Evolutionary conservation across 2,329 filamentous ascomycete genomes (phyloP), one percentile per base, ranked within the genome.

Genomic region (Penicillium sp.): DNA sequence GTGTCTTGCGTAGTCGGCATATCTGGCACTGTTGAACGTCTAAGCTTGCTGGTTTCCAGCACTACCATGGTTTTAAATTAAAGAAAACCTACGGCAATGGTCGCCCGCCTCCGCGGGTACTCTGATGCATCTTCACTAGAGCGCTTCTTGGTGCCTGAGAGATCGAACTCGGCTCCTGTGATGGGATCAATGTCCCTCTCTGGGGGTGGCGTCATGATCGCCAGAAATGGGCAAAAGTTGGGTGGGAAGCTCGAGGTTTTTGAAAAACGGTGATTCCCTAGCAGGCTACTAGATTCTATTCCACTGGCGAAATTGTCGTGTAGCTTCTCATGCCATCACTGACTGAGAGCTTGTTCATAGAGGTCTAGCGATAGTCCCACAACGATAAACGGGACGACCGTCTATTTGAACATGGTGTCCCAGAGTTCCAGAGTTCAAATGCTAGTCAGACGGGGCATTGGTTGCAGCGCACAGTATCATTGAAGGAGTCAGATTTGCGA

Each of bases 1-100:
- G 85, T 62, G 90, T 92, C 74, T 93, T 93, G 69, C 91, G 85
- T 38, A 91, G 91, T 19, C 91, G 89, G 73, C 91, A 93, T 61
- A 93, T 90, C 74, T 93, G 90, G 76, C 91, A 93, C 90, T 92
- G 58, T 57, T 49, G 30, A 49, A 38, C 12, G 26, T 33, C 17
- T 40, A 35, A 54, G 33, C 51, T 26, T 38, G 35, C 61, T 45
- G 49, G n/a, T 51, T 35, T 50, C 37, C 17, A 19, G 6, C 26
- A 24, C 3, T 4, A 44, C 5, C 15, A 4, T 6, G 33, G 22
- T 26, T n/a, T 47, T 24, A 8, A 65, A 47, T 17, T 10, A 22
- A 28, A n/a, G 33, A 40, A 62, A 38, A 55, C 74, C 57, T 70
- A 75, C 73, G 35, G 74, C 74, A 62, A 76, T 75, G 12, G 73